A percentile compares a stretch with the other conserved stretches of the same genome.
Conservation (phyloP, 257 asterid genomes). For the Nicotiana tomentosiformis region DNA sequence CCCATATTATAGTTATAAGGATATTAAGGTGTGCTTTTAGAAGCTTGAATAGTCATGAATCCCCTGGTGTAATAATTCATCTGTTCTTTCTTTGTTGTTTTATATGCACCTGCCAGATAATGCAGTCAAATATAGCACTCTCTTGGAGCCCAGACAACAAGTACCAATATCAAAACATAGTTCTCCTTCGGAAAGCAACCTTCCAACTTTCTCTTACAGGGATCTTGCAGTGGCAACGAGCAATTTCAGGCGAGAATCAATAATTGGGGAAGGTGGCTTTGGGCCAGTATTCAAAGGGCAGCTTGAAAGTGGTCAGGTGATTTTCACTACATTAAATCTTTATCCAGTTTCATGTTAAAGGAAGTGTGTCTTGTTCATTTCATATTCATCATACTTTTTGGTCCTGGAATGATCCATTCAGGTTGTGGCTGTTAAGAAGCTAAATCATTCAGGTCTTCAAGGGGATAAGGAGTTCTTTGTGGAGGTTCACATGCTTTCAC, state of each 20-base stretch:
- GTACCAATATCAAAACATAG: conserved; percentile 5
- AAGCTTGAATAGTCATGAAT: not conserved
- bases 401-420: conserved; percentile 9
- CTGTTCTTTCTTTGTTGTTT: not conserved
- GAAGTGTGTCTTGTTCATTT: not conserved
- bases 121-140: conserved; percentile 1
- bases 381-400: not conserved
- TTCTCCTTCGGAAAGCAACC: conserved; percentile 3
- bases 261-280: conserved; percentile 48
- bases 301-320: conserved; percentile 33
- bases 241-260: conserved; percentile 27
- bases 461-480: conserved; percentile 46
- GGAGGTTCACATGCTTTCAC: conserved; percentile 48
- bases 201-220: conserved; percentile 24
- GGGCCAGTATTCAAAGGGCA: conserved; percentile 42
- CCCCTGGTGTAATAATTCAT: not conserved
- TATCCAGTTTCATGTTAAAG: not conserved
- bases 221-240: conserved; percentile 37
- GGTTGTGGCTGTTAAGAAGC: conserved; percentile 41
- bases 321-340: not conserved
- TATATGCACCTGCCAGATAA: not conserved
- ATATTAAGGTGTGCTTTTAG: not conserved
- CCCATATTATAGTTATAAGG: not conserved
- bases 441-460: conserved; percentile 45
- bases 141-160: conserved; percentile 3